Base-by-base conservation (phyloP, 2,329 filamentous ascomycete genomes). In the Nemania sp. region DNA sequence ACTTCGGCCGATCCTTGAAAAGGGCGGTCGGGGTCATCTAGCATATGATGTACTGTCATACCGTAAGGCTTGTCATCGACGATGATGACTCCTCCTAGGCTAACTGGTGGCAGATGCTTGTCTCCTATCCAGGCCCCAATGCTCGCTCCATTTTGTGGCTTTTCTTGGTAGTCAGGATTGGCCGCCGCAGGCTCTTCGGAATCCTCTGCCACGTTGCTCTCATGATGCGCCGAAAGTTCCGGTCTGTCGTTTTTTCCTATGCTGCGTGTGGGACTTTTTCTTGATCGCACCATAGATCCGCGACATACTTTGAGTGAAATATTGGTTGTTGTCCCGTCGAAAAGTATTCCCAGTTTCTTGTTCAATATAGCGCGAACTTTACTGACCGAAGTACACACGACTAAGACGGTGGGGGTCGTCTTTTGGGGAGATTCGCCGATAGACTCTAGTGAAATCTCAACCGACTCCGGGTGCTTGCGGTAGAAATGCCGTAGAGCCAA, bases 31-130 rank as follows among this genome's bases (percentile, higher is more conserved):
- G 82, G 83, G 52, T 86, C 82, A 76, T 97, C 93, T 2, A 97
- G 82, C 85, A 97, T 93, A 70, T 97, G 93, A 66, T 97, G 93
- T 0, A 97, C 93, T 19, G 91, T 97, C 90, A 97, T 94, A 11
- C 93, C 93, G 65, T 91, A 94, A 0, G 90, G 84, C 69, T 88
- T 86, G 50, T 89, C 85, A 66, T 97, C 91, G 1, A 97, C 84
- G 26, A 94, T 75, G 34, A 97, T 84, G 3, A 96, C 80, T 7
- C 93, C 93, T 11, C 93, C 93, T 62, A 96, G 91, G 26, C 91
- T 95, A 3, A 96, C 93, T 2, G 93, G 91, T 5, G 92, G 91
- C 2, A 97, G 77, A 67, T 97, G 93, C 39, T 89, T 86, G 60
- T 91, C 84, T 52, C 89, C 88, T 45, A 90, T 86, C 78, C 90